Evolutionary conservation across 2,329 filamentous ascomycete genomes (phyloP).

Genomic region (Aspergillus sp.): DNA sequence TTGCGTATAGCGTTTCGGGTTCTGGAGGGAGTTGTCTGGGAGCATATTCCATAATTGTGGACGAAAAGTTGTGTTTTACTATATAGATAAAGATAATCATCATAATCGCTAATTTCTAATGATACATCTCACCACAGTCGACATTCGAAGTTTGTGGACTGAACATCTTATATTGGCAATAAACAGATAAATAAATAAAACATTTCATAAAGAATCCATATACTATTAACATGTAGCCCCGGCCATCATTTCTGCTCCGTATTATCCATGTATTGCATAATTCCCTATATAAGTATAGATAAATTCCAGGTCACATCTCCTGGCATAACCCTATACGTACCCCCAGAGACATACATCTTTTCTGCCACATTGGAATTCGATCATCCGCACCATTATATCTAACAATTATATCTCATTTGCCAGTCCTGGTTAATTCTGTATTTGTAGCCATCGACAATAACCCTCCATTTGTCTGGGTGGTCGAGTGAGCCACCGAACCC

Average conservation of each 20-base stretch:
- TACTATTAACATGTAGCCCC: too few relatives aligned
- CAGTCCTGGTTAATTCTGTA: neutral
- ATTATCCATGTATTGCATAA: too few relatives aligned
- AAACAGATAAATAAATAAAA: too few relatives aligned
- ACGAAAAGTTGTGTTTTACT: neutral
- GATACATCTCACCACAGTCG: neutral
- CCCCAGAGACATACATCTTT: too few relatives aligned
- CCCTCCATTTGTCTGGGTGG: neutral
- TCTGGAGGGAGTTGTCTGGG: neutral
- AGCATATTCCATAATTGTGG: neutral
- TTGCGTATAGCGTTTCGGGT: neutral
- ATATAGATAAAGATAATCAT: neutral
- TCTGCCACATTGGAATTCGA: too few relatives aligned
- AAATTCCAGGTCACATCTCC: too few relatives aligned
- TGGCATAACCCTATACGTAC: neutral
- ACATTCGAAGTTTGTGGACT: neutral
- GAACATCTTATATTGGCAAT: neutral
- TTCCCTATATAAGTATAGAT: too few relatives aligned
- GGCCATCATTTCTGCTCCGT: too few relatives aligned
- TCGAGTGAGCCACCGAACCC: neutral
- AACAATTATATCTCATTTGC: neutral
- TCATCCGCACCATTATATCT: neutral
- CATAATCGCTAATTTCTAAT: neutral
- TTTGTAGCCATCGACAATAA: neutral
- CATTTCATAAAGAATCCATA: too few relatives aligned